Conservation (phyloP, 2,329 filamentous ascomycete genomes). For the Zymoseptoria crescenta region DNA sequence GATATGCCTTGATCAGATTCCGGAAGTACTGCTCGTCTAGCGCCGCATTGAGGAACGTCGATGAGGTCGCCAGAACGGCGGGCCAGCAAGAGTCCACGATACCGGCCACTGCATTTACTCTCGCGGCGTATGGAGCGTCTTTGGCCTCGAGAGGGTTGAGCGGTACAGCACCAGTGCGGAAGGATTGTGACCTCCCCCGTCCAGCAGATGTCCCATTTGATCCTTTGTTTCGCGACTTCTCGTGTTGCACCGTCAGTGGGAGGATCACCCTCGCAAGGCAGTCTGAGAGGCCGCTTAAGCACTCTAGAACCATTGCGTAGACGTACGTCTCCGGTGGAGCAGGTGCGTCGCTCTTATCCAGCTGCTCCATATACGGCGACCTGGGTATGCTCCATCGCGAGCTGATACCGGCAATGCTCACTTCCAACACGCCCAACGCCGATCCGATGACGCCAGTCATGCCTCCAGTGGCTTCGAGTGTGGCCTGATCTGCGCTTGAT, state of each 20-base stretch:
- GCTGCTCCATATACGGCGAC: constrained; percentile 82
- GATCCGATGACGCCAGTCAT: constrained; percentile 80
- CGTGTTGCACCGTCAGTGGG: constrained; percentile 76
- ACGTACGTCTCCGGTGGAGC: constrained; percentile 84
- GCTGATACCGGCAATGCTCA: constrained; percentile 68
- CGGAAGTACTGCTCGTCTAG: constrained; percentile 94
- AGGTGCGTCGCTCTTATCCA: constrained; percentile 85
- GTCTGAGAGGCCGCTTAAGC: constrained; percentile 84
- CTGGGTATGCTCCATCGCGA: constrained; percentile 83
- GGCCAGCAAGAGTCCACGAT: constrained; percentile 94
- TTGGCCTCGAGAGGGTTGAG: constrained; percentile 73
- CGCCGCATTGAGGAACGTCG: constrained; percentile 86
- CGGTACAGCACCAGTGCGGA: constrained; percentile 68
- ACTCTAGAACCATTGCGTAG: constrained; percentile 80
- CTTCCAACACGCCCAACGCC: constrained; percentile 57
- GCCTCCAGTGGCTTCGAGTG: constrained; percentile 72
- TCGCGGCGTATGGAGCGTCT: constrained; percentile 61
- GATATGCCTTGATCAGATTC: constrained; percentile 80
- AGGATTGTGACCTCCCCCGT: constrained; percentile 52
- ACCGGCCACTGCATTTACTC: constrained; percentile 68
- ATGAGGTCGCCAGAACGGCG: constrained; percentile 86
- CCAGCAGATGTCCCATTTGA: neutral
- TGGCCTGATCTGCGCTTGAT: constrained; percentile 67
- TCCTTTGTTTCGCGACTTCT: constrained; percentile 43
- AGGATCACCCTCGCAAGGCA: constrained; percentile 88